Evolutionary conservation across 1,284 basidiomycete species (phyloP).

Genomic region (Athelia psychrophila): DNA sequence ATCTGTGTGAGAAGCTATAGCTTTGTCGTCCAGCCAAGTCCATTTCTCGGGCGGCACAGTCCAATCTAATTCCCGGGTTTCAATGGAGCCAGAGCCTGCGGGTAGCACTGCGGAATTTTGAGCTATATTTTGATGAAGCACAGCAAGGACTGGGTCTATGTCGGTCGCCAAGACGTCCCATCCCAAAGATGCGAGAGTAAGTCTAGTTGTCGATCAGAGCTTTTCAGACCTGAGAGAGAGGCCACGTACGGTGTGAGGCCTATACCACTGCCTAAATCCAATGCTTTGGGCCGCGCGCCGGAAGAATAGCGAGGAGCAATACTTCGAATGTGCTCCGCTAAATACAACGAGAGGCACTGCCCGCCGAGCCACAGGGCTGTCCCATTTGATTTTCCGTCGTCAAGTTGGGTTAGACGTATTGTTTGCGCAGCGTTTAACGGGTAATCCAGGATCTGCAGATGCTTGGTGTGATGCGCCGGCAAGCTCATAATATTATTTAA

Average conservation of each 20-base stretch:
- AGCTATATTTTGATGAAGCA: conserved; percentile 66
- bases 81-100: conserved; percentile 35
- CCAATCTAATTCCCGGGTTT: conserved; percentile 69
- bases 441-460: conserved; percentile 49
- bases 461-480: conserved; percentile 71
- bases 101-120: conserved; percentile 43
- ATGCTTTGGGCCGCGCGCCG: conserved; percentile 38
- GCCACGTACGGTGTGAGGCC: conserved; percentile 69
- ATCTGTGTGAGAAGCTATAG: conserved; percentile 27
- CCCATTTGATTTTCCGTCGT: conserved; percentile 69
- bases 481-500: conserved; percentile 19
- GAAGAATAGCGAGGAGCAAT: conserved; percentile 13
- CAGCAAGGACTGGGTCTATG: conserved; percentile 63
- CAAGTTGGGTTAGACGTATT: conserved; percentile 52
- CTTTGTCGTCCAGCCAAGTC: conserved; percentile 46
- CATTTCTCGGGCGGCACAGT: conserved; percentile 49
- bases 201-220: conserved; percentile 36
- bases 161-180: conserved; percentile 84
- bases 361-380: conserved; percentile 88
- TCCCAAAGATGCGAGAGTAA: conserved; percentile 67
- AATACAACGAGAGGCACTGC: conserved; percentile 69
- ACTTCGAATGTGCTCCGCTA: conserved; percentile 34
- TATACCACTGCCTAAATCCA: conserved; percentile 84
- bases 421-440: conserved; percentile 34
- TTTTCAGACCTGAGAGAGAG: conserved; percentile 17